Conservation (phyloP, 805 yeast genomes). For the Lipomyces chichibuensis region DNA sequence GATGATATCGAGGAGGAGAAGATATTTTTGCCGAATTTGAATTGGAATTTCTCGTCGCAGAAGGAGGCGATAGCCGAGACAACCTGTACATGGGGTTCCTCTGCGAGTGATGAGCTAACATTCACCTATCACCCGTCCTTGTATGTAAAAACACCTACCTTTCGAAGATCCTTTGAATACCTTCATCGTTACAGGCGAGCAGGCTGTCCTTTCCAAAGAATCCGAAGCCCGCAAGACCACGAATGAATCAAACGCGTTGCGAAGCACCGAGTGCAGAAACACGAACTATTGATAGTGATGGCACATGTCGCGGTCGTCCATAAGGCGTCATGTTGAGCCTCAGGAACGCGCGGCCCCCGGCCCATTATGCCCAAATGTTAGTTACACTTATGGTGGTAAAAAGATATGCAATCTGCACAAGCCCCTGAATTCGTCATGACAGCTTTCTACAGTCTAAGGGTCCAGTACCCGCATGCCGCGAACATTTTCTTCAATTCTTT, state of each 20-base stretch:
- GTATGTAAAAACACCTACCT: neutral
- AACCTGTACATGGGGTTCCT: conserved; percentile 19
- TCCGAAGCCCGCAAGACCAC: neutral
- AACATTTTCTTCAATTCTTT: too few species aligned
- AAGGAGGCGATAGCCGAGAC: conserved; percentile 22
- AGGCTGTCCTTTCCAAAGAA: neutral
- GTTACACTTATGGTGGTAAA: too few species aligned
- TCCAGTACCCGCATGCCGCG: neutral
- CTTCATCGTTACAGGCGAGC: neutral
- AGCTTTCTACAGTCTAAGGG: neutral
- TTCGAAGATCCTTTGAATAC: conserved; percentile 8
- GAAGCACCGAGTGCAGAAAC: neutral
- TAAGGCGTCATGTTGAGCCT: too few species aligned
- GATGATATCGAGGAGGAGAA: conserved; percentile 2
- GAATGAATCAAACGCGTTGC: neutral
- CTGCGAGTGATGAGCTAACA: conserved; percentile 2
- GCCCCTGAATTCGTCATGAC: too few species aligned
- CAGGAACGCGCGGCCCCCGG: too few species aligned
- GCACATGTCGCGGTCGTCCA: too few species aligned
- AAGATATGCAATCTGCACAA: too few species aligned
- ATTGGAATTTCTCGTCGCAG: conserved; percentile 19
- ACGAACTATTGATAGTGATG: too few species aligned
- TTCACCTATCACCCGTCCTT: neutral
- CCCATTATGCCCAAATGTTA: too few species aligned
- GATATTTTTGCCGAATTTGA: conserved; percentile 5